Conservation (phyloP, 2,329 filamentous ascomycete species). For the Aspergillus pseudoglaucus region DNA sequence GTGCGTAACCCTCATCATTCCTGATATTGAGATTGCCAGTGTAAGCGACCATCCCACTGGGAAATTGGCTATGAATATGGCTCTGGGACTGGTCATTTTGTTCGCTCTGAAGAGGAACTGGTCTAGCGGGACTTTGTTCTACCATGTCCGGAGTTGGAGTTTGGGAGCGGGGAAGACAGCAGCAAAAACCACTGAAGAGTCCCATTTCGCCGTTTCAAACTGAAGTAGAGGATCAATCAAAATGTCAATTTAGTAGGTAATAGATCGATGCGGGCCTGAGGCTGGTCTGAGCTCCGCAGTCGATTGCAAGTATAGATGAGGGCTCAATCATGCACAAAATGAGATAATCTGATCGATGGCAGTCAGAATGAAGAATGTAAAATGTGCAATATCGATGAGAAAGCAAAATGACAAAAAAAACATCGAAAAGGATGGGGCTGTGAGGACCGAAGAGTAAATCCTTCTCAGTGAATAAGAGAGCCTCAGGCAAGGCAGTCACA, state of each 20-base stretch:
- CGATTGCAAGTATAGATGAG: neutral
- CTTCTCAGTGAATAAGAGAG: neutral
- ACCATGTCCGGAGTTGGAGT: neutral
- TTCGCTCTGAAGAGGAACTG: neutral
- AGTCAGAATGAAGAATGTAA: neutral
- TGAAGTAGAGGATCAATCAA: neutral
- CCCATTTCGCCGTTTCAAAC: neutral
- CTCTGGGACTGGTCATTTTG: neutral
- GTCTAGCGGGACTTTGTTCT: neutral
- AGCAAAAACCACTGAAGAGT: slow-evolving; percentile 1
- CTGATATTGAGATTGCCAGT: neutral
- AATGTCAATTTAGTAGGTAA: neutral
- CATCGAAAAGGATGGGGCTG: slow-evolving; percentile 4
- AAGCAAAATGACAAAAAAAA: slow-evolving; percentile 6
- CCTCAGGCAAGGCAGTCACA: slow-evolving; percentile 29
- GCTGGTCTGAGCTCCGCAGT: neutral
- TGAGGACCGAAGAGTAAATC: neutral
- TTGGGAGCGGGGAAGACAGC: neutral
- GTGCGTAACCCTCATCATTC: slow-evolving; percentile 24
- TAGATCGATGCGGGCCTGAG: neutral
- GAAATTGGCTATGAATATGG: neutral
- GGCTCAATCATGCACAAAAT: neutral
- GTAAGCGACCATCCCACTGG: neutral
- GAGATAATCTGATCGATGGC: too few species aligned
- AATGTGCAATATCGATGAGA: neutral